A percentile compares a stretch with the other conserved stretches of the same genome.
Conservation (phyloP, 345 rosid genomes). For the Erodium maritimum region DNA sequence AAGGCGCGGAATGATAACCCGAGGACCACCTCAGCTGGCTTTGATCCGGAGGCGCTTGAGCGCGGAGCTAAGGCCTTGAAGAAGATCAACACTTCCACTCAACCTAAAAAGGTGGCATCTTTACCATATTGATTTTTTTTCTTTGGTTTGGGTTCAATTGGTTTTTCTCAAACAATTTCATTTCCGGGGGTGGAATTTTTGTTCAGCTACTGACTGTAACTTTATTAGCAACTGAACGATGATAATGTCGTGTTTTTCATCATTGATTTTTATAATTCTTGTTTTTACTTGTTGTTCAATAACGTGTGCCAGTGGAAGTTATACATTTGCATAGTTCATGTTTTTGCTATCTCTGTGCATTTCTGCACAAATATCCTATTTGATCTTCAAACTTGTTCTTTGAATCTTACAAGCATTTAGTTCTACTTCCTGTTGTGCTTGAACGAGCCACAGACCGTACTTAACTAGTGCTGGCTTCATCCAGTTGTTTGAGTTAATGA, state of each 20-base stretch:
- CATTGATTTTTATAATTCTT: background rate
- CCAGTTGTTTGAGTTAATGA: conserved; percentile 64
- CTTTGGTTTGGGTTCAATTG: too few relatives aligned
- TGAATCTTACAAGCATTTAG: too few relatives aligned
- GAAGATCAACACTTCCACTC: conserved; percentile 49
- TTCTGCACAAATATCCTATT: too few relatives aligned
- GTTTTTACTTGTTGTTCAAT: too few relatives aligned
- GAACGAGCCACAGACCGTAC: background rate
- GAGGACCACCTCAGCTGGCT: conserved; percentile 72
- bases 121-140: too few relatives aligned
- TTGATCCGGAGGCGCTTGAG: conserved; percentile 88
- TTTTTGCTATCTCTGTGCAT: background rate
- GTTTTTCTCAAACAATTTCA: too few relatives aligned
- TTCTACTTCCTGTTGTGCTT: background rate
- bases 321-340: background rate
- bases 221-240: too few relatives aligned
- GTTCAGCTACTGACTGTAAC: too few relatives aligned
- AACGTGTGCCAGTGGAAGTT: background rate
- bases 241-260: background rate
- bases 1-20: conserved; percentile 63
- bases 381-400: too few relatives aligned
- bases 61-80: conserved; percentile 64
- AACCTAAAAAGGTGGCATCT: conserved; percentile 55
- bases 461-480: too few relatives aligned
- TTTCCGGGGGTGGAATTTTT: too few relatives aligned